These are phyloP conservation scores for Trichoderma semiorbis DNA, from an alignment of 2,329 filamentous ascomycete species.

Conservation along the genomic window DNA sequence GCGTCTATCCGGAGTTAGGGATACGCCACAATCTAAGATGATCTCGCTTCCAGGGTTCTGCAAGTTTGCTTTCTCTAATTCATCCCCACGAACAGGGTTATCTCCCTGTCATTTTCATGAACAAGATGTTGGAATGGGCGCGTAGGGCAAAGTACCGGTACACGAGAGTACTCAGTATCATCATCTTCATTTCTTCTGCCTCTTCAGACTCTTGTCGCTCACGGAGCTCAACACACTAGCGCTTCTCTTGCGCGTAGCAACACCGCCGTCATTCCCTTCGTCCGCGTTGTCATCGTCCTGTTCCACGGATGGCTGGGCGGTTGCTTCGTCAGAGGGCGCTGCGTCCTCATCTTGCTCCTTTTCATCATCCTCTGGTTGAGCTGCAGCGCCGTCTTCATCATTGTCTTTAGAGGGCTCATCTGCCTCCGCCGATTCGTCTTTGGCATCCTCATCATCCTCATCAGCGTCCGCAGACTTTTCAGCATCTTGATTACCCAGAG, in stretches of 20 bases:
- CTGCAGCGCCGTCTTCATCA: constrained; percentile 21
- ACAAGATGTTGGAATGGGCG: constrained; percentile 16
- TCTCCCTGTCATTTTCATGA: not conserved
- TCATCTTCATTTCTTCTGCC: constrained; percentile 48
- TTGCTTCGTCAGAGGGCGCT: not conserved
- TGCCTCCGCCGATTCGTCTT: constrained; percentile 9
- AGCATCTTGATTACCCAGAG: constrained; percentile 18
- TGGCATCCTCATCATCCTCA: constrained; percentile 8
- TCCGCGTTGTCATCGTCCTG: constrained; percentile 29
- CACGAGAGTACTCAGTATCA: constrained; percentile 24
- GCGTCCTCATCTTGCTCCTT: constrained; percentile 20
- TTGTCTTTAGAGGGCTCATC: constrained; percentile 24
- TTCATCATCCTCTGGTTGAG: constrained; percentile 19
- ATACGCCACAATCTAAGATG: constrained; percentile 6
- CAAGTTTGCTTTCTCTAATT: not conserved
- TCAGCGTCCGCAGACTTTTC: constrained; percentile 20
- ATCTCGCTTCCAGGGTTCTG: not conserved
- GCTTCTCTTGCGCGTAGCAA: constrained; percentile 66
- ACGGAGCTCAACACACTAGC: constrained; percentile 72
- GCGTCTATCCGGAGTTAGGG: not conserved
- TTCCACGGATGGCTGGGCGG: constrained; percentile 25
- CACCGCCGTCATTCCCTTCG: constrained; percentile 30
- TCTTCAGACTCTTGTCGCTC: constrained; percentile 62
- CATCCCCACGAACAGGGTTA: not conserved
- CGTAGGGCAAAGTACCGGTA: constrained; percentile 25